Percentiles rank a stretch among this genome's conserved stretches.
phyloP scores from a whole-genome alignment of 805 yeast genomes.

The Candida nonsorbophila region DNA sequence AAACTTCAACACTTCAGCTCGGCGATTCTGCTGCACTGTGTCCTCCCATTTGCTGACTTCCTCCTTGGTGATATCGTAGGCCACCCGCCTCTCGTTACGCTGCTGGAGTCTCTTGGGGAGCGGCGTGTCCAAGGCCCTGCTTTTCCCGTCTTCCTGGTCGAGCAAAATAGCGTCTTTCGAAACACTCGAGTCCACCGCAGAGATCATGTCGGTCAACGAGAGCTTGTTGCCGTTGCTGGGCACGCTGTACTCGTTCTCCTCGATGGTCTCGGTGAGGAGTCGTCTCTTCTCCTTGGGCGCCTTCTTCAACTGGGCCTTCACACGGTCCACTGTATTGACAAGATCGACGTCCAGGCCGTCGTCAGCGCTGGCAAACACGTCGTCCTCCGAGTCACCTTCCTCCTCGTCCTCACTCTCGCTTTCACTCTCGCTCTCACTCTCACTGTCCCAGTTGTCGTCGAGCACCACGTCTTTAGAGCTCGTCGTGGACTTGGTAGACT shows the following conservation, averaged over 20 bases:
- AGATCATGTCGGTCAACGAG: constrained; percentile 70
- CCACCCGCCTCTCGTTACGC: constrained; percentile 81
- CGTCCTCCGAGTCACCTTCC: constrained; percentile 25
- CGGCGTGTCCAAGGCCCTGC: constrained; percentile 66
- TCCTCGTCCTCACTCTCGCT: constrained; percentile 20
- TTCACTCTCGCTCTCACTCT: constrained; percentile 15
- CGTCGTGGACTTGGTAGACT: constrained; percentile 10
- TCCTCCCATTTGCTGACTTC: constrained; percentile 90
- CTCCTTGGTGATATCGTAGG: constrained; percentile 81
- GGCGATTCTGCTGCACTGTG: constrained; percentile 68
- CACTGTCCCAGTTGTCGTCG: constrained; percentile 26
- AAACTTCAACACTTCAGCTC: constrained; percentile 79
- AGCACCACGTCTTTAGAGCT: constrained; percentile 16
- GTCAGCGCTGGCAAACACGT: constrained; percentile 8
- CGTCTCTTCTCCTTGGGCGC: constrained; percentile 35
- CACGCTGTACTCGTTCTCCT: constrained; percentile 65
- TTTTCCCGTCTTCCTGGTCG: constrained; percentile 27
- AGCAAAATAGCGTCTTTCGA: constrained; percentile 47
- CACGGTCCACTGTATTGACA: constrained; percentile 38
- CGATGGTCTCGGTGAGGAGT: constrained; percentile 48
- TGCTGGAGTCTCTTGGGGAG: constrained; percentile 82
- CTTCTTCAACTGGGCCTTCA: constrained; percentile 31
- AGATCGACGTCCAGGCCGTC: constrained; percentile 53
- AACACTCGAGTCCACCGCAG: constrained; percentile 50
- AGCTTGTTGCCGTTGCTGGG: constrained; percentile 59